Percentiles rank a stretch among this genome's conserved stretches.
Evolutionary conservation across 1,284 basidiomycete species (phyloP).

Genomic region (Rhodotorula sp.): DNA sequence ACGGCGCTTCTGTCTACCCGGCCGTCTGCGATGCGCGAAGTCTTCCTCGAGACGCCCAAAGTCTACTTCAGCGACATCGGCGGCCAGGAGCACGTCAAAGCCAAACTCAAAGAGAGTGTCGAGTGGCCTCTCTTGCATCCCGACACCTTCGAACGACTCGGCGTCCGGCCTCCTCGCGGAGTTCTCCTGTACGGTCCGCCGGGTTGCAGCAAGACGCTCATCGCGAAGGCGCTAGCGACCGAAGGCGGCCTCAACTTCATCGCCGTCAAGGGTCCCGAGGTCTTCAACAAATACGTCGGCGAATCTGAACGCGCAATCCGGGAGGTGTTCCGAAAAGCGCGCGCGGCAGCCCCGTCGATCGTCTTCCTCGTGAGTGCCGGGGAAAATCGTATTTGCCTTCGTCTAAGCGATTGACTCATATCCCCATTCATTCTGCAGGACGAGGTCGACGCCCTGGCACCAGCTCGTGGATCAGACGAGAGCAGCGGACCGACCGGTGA

Average conservation of each 20-base stretch:
- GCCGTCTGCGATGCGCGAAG: constrained; percentile 89
- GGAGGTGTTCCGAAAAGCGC: constrained; percentile 92
- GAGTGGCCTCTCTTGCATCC: constrained; percentile 92
- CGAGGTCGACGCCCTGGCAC: constrained; percentile 92
- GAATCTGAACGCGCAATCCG: constrained; percentile 93
- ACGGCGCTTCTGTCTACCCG: constrained; percentile 73
- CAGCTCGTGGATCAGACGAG: constrained; percentile 62
- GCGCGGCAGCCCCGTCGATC: constrained; percentile 88
- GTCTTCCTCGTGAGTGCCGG: constrained; percentile 83
- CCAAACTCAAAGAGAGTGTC: constrained; percentile 79
- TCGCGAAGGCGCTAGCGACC: constrained; percentile 88
- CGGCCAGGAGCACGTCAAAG: constrained; percentile 74
- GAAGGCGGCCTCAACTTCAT: constrained; percentile 96
- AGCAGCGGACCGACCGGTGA: constrained; percentile 68
- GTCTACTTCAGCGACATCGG: constrained; percentile 87
- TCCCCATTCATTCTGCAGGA: constrained; percentile 59
- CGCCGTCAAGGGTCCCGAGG: constrained; percentile 97
- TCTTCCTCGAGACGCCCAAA: constrained; percentile 81
- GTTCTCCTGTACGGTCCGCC: constrained; percentile 94
- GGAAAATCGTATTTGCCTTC: not conserved
- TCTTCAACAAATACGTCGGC: constrained; percentile 93
- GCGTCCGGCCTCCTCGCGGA: constrained; percentile 83
- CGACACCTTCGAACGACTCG: constrained; percentile 79
- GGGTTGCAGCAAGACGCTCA: constrained; percentile 93
- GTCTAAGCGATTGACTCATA: not conserved